Evolutionary conservation across 1,284 basidiomycete genomes (phyloP), one percentile per base, ranked within the genome.

Genomic region (Trametes hirsuta): DNA sequence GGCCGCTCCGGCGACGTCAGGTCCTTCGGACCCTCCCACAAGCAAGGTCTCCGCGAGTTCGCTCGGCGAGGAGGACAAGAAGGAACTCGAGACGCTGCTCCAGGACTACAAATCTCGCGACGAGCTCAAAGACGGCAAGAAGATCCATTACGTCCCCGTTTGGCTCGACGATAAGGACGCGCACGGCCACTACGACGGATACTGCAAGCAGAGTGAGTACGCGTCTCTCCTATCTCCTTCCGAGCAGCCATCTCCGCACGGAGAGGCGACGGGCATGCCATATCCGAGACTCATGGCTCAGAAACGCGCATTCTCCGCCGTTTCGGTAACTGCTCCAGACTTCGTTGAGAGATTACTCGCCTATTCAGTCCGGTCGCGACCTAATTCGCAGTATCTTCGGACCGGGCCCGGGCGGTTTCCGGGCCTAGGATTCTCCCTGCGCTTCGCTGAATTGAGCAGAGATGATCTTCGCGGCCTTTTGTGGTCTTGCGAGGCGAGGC

Each of bases 131-230:
- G 75, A 24, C 64, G 71, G 57, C 72, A 70, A 68, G 72, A 69
- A 22, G 82, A 84, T 61, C 82, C 82, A 79, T 49, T 97, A 95
- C 70, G 85, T 95, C 14, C 95, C 96, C 11, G 93, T 98, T 18
- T 97, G 95, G 91, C 81, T 97, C 25, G 92, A 95, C 65, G 92
- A 95, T 72, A 88, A 90, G 74, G 85, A 94, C 42, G 94, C 93
- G 25, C 94, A 95, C 72, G 93, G 91, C 0, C 95, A 97, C 75
- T 98, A 98, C 73, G 94, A 96, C 69, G 96, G 95, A 0, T 98
- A 98, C 77, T 98, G 96, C 86, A 99, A 99, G 76, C 90, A 92
- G 69, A 97, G 92, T 95, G 71, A 78, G 86, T 83, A 22, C 53
- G 35, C 49, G 60, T 56, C 73, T 22, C 4, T 57, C 34, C 50